Evolutionary conservation across 2,329 filamentous ascomycete genomes (phyloP), one percentile per base, ranked within the genome.

Genomic region (Monosporascus ibericus): DNA sequence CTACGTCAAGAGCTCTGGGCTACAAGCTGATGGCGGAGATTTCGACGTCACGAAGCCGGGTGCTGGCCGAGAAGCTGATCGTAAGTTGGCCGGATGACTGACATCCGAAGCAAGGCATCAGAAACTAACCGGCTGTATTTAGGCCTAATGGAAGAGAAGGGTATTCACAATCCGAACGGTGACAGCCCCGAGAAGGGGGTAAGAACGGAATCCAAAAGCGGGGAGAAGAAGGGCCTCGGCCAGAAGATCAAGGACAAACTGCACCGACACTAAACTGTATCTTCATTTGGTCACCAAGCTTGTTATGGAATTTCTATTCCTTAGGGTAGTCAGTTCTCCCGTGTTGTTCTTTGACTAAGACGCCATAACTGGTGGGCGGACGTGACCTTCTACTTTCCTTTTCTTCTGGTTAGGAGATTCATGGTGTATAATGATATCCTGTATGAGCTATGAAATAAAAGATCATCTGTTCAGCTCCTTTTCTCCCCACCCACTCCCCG

Each of bases 171-270:
- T 30, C 56, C 51, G 15, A 38, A 38, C 52, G 3, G 49, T 47
- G 48, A 52, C 44, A 47, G 61, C 52, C 30, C 54, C 27, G 58
- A 66, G 40, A 58, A 57, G 24, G 59, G 54, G 48, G 62, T 64
- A 25, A 39, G 50, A 22, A 49, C 64, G 47, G 56, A 55, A 44
- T 52, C 50, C 36, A 62, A 60, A 24, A 60, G 60, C 51, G 56
- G 67, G 55, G 71, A 71, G 51, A 82, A 82, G 69, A 73, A 72
- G 46, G 78, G 78, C 56, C 63, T 86, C 40, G 76, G 77, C 55
- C 76, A 84, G 52, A 86, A 85, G 72, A 80, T 88, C 69, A 88
- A 87, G 78, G 77, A 79, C 52, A 88, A 87, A 74, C 70, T 88
- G 54, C 84, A 87, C 69, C 70, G 70, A 52, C 70, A 75, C 61